Conservation (phyloP, 352 stramenopile species). For the Globisporangium parvum region DNA sequence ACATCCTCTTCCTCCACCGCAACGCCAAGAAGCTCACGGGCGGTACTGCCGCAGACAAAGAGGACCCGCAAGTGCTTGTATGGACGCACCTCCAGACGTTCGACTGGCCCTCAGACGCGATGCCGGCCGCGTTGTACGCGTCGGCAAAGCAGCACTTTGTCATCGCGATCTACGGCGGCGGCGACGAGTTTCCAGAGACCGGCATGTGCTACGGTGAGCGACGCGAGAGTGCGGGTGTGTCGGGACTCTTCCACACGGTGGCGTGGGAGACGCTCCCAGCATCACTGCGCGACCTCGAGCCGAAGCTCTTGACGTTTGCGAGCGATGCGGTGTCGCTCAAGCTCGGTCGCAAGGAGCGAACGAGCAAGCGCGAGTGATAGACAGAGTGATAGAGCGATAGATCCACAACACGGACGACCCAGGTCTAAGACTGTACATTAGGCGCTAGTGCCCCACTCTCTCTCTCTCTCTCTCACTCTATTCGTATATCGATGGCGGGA, state of each 20-base stretch:
- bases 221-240: slow-evolving; percentile 8
- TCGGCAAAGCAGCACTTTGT: slow-evolving; percentile 28
- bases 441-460: neutral
- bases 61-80: slow-evolving; percentile 2
- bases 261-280: slow-evolving; percentile 25
- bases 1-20: slow-evolving; percentile 65
- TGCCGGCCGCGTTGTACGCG: slow-evolving; percentile 20
- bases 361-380: too few species aligned
- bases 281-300: slow-evolving; percentile 19
- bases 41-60: slow-evolving; percentile 8
- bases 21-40: slow-evolving; percentile 71
- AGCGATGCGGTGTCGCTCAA: slow-evolving; percentile 21
- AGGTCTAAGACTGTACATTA: too few species aligned
- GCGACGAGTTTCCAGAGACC: slow-evolving; percentile 25
- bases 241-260: slow-evolving; percentile 24
- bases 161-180: slow-evolving; percentile 33
- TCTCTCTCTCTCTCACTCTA: neutral
- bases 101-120: slow-evolving; percentile 18
- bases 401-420: too few species aligned
- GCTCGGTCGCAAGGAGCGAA: neutral
- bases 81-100: slow-evolving; percentile 43
- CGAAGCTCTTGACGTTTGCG: slow-evolving; percentile 25
- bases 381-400: neutral
- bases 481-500: neutral
- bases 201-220: slow-evolving; percentile 41